These are phyloP conservation scores for Metschnikowia noctiluminum DNA, from an alignment of 805 yeast species.

Conservation along the genomic window DNA sequence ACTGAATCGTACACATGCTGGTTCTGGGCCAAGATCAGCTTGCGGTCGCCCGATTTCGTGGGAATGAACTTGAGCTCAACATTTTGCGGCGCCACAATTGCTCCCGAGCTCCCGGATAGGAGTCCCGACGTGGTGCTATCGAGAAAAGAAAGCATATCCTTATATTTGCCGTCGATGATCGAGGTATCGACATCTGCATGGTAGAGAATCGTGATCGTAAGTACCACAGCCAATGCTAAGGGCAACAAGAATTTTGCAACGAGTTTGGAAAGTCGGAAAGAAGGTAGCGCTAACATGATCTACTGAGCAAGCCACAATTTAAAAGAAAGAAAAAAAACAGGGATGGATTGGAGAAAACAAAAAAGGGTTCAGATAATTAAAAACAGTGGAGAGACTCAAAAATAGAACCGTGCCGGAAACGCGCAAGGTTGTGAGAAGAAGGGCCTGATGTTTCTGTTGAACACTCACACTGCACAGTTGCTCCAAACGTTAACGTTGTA, in stretches of 20 bases:
- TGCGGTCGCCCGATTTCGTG: slow-evolving; percentile 26
- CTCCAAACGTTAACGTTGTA: too few species aligned
- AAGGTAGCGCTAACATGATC: slow-evolving; percentile 10
- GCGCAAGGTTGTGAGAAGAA: too few species aligned
- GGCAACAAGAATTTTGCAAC: slow-evolving; percentile 9
- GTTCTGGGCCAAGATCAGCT: slow-evolving; percentile 37
- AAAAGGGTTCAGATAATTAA: too few species aligned
- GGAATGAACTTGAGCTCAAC: slow-evolving; percentile 36
- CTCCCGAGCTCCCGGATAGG: neutral
- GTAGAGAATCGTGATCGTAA: slow-evolving; percentile 4
- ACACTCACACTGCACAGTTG: too few species aligned
- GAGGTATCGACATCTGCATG: slow-evolving; percentile 10
- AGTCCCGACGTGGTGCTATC: neutral
- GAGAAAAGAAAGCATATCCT: slow-evolving; percentile 5
- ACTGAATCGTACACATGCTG: slow-evolving; percentile 35
- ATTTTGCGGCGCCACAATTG: slow-evolving; percentile 20
- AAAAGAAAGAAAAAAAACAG: too few species aligned
- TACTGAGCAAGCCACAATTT: too few species aligned
- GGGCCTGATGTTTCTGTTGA: too few species aligned
- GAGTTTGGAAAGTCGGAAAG: slow-evolving; percentile 10
- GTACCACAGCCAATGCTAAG: neutral
- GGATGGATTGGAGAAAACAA: slow-evolving; percentile 6
- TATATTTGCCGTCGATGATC: slow-evolving; percentile 7
- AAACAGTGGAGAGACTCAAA: too few species aligned
- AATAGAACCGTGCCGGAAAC: too few species aligned